Conservation (phyloP, 257 asterid genomes). For the Misopates orontium region DNA sequence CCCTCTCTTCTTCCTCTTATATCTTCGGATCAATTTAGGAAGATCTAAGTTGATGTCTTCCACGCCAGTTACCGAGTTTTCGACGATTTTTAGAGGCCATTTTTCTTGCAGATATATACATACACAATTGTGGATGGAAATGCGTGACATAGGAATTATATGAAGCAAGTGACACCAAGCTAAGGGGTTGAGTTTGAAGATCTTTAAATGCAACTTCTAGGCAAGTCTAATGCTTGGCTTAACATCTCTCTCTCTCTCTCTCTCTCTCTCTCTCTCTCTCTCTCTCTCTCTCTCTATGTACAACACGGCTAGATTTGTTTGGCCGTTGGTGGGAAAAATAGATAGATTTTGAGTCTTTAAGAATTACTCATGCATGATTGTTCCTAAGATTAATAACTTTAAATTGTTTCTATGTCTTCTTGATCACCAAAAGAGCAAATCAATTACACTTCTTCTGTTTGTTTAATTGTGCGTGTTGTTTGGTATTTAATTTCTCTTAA, state of each 20-base stretch:
- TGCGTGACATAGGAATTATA: constrained; percentile 23
- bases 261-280: background rate
- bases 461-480: background rate
- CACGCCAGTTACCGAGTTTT: background rate
- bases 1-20: background rate
- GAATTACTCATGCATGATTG: constrained; percentile 16
- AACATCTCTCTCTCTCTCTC: constrained; percentile 7
- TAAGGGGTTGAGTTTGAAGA: constrained; percentile 38
- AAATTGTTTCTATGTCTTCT: constrained; percentile 1
- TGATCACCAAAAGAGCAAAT: background rate
- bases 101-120: background rate
- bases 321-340: constrained; percentile 29
- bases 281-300: background rate
- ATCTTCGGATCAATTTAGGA: constrained; percentile 5
- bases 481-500: constrained; percentile 6
- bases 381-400: constrained; percentile 30
- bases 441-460: background rate
- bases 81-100: background rate
- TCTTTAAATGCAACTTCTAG: constrained; percentile 42
- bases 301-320: constrained; percentile 16
- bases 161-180: constrained; percentile 36
- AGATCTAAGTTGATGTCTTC: constrained; percentile 7
- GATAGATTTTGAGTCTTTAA: constrained; percentile 29
- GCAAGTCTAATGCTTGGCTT: constrained; percentile 85
- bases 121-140: constrained; percentile 16